Evolutionary conservation across 495 filamentous ascomycete genomes (phyloP).

Genomic region (Aspergillus baeticus): DNA sequence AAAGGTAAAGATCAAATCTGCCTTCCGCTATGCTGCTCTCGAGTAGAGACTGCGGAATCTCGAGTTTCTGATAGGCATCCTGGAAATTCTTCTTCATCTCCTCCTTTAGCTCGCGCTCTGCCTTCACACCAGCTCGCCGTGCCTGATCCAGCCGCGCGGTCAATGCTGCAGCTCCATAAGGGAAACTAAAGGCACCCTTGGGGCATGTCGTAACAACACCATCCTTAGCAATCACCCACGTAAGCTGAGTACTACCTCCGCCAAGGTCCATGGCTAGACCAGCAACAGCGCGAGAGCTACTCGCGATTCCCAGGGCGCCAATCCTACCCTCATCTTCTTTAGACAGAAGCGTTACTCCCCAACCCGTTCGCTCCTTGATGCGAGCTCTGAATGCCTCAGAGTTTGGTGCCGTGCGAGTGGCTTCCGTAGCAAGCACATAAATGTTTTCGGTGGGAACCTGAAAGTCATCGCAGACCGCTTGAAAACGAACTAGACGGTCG

Average conservation of each 20-base stretch:
- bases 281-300: slow-evolving; percentile 58
- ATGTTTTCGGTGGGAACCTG: slow-evolving; percentile 61
- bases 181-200: slow-evolving; percentile 54
- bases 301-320: slow-evolving; percentile 77
- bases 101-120: slow-evolving; percentile 39
- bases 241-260: slow-evolving; percentile 85
- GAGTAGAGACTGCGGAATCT: slow-evolving; percentile 51
- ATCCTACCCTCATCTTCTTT: slow-evolving; percentile 80
- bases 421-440: slow-evolving; percentile 82
- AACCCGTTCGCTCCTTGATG: slow-evolving; percentile 60
- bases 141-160: slow-evolving; percentile 53
- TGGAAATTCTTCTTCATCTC: slow-evolving; percentile 58
- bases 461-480: slow-evolving; percentile 64
- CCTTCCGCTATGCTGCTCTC: slow-evolving; percentile 32
- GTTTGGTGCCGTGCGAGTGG: slow-evolving; percentile 77
- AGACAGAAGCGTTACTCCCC: slow-evolving; percentile 66
- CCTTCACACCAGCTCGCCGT: slow-evolving; percentile 16
- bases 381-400: slow-evolving; percentile 59
- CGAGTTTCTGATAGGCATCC: slow-evolving; percentile 54
- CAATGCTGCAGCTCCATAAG: slow-evolving; percentile 82
- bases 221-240: slow-evolving; percentile 63
- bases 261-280: slow-evolving; percentile 85
- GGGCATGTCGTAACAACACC: slow-evolving; percentile 49
- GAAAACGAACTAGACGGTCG: slow-evolving; percentile 64
- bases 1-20: slow-evolving; percentile 71